Evolutionary conservation across 116 monocot genomes (phyloP).

Genomic region (Papilionanthe hybrid): DNA sequence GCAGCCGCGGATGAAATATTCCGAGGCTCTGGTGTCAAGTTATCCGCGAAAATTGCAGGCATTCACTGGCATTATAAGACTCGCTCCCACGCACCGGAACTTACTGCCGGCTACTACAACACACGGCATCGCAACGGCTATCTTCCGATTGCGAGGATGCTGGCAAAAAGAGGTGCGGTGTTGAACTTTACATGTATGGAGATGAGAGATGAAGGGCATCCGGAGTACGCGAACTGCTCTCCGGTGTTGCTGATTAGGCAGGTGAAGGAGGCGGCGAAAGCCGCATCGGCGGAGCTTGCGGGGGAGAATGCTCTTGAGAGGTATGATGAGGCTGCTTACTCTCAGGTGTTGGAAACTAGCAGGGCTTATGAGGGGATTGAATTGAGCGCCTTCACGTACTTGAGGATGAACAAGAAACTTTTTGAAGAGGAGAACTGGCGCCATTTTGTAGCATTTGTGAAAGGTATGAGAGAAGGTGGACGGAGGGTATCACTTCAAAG

Average conservation of each 20-base stretch:
- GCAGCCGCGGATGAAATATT: conserved; percentile 47
- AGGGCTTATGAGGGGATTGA: conserved; percentile 17
- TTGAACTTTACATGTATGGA: conserved; percentile 91
- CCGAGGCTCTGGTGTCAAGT: conserved; percentile 34
- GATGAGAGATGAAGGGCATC: conserved; percentile 67
- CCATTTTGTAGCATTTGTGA: conserved; percentile 60
- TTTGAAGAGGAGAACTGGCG: conserved; percentile 75
- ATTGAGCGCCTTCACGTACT: conserved; percentile 60
- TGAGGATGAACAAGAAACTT: conserved; percentile 78
- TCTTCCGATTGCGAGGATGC: conserved; percentile 40
- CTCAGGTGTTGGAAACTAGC: conserved; percentile 46
- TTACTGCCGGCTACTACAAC: conserved; percentile 77
- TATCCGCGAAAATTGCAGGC: conserved; percentile 65
- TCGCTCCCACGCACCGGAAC: conserved; percentile 61
- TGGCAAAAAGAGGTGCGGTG: conserved; percentile 37
- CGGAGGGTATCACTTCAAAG: conserved; percentile 13
- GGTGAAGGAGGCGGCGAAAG: conserved; percentile 34
- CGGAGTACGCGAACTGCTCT: conserved; percentile 39
- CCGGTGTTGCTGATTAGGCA: conserved; percentile 58
- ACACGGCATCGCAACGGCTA: conserved; percentile 58
- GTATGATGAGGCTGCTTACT: conserved; percentile 57
- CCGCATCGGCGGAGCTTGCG: conserved; percentile 33
- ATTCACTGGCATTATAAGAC: conserved; percentile 76
- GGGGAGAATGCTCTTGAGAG: conserved; percentile 83
- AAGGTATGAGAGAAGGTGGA: conserved; percentile 53